These are phyloP conservation scores for Plectosphaerella cucumerina DNA, from an alignment of 2,329 filamentous ascomycete species.

Conservation along the genomic window DNA sequence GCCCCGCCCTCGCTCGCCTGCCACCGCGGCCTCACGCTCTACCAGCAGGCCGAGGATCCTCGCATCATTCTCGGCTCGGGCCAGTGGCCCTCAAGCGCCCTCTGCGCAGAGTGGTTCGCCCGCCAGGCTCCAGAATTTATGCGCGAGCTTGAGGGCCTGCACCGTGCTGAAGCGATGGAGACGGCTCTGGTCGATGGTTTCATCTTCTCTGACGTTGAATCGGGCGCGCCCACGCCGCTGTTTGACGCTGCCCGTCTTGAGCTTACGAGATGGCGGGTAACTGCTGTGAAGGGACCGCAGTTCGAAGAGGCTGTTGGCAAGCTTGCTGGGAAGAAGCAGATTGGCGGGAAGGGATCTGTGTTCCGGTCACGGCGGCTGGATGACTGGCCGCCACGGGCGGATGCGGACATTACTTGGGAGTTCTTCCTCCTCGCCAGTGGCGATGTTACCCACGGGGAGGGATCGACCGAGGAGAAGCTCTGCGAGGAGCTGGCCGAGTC, in stretches of 20 bases:
- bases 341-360: background rate
- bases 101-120: background rate
- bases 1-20: background rate
- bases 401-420: background rate
- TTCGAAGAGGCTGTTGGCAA: background rate
- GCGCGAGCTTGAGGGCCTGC: background rate
- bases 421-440: background rate
- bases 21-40: background rate
- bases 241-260: background rate
- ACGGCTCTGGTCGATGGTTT: background rate
- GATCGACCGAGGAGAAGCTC: background rate
- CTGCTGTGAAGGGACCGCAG: background rate
- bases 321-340: background rate
- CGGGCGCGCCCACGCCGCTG: background rate
- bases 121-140: background rate
- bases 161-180: background rate
- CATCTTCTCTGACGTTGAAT: background rate
- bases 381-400: background rate
- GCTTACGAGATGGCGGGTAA: background rate
- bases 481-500: constrained; percentile 42
- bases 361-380: background rate
- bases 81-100: background rate
- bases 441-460: background rate
- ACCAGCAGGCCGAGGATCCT: background rate
- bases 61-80: background rate